Conservation (phyloP, 345 rosid species). For the Arabidopsis thaliana region TAIR10.1 NC_003075.7:13409001-13409500, state of each 20-base stretch:
- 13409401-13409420: background rate
- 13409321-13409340: conserved; percentile 88
- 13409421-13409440: conserved; percentile 12
- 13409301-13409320: conserved; percentile 87
- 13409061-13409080: conserved; percentile 88
- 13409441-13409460: conserved; percentile 77
- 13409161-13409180: background rate
- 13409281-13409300: conserved; percentile 84
- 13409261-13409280: conserved; percentile 88
- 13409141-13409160: conserved; percentile 6
- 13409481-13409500: conserved; percentile 73
- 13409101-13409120: conserved; percentile 87
- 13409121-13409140: conserved; percentile 69
- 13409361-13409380: conserved; percentile 3
- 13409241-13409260: conserved; percentile 82
- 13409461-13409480: conserved; percentile 75
- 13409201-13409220: conserved; percentile 8
- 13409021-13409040: conserved; percentile 87
- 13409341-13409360: conserved; percentile 91
- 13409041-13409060: conserved; percentile 88
- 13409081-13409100: conserved; percentile 93
- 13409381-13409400: background rate
- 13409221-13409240: conserved; percentile 7
- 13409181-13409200: background rate
- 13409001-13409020: conserved; percentile 78